phyloP scores from a whole-genome alignment of 169 alveolate genomes.

The Plasmodium yoelii region DNA sequence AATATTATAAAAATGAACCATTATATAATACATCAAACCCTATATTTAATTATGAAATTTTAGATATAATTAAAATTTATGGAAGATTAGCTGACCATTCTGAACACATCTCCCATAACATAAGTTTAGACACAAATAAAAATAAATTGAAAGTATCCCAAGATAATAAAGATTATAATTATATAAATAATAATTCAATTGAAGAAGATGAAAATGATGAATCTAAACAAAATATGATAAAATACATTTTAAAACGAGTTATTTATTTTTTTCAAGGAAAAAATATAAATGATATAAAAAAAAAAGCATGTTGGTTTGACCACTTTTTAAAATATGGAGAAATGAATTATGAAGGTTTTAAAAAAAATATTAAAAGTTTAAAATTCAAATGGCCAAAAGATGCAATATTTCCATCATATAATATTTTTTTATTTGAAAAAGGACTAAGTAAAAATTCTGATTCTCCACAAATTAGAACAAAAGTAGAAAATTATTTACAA shows the following conservation, averaged over 20 bases:
- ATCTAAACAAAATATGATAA: background rate
- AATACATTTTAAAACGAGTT: background rate
- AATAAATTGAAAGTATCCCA: background rate
- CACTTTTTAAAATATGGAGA: slow-evolving; percentile 64
- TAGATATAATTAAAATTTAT: slow-evolving; percentile 70
- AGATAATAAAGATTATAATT: background rate
- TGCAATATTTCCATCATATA: slow-evolving; percentile 62
- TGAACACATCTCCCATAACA: slow-evolving; percentile 40
- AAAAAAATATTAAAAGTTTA: slow-evolving; percentile 22
- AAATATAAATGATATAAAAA: background rate
- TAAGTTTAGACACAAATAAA: slow-evolving; percentile 5
- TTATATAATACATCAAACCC: slow-evolving; percentile 68
- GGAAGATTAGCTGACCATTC: slow-evolving; percentile 76
- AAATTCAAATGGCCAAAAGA: slow-evolving; percentile 77
- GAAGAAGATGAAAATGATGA: background rate
- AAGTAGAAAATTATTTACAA: slow-evolving; percentile 64
- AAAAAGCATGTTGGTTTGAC: slow-evolving; percentile 36
- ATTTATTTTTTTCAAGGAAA: background rate
- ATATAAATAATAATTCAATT: background rate
- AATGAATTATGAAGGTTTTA: slow-evolving; percentile 67
- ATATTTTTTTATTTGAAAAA: slow-evolving; percentile 57
- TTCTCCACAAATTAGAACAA: slow-evolving; percentile 59
- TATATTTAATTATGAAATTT: slow-evolving; percentile 71
- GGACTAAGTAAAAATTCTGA: slow-evolving; percentile 68
- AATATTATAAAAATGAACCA: slow-evolving; percentile 73